Base-by-base conservation (phyloP, 2,329 filamentous ascomycete genomes). In the Nothophaeocryptopus gaeumannii region DNA sequence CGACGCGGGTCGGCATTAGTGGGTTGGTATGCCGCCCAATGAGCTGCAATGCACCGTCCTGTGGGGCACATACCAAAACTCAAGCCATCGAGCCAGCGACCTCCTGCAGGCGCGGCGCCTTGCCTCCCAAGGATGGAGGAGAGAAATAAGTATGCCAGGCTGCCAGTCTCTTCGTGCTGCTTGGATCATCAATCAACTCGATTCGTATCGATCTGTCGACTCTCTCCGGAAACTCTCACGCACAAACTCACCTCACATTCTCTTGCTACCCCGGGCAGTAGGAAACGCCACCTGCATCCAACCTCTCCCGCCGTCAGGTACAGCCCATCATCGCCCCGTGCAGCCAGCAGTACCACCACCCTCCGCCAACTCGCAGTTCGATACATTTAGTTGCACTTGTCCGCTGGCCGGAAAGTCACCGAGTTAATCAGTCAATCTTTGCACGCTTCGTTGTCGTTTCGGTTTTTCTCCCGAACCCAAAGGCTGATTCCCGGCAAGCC, bases 401-500 rank as follows among this genome's bases (percentile, higher is more conserved):
- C 64, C 64, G 64, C 64, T 59, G 64, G 64, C 51, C 63, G 64
- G 64, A 56, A 60, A 63, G 59, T 60, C 53, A 40, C 55, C 61
- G 50, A 62, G 41, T 56, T 60, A 61, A 62, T 59, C 40, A 45
- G 40, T 54, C 53, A 54, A 51, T 51, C 50, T 57, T 53, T 56
- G 44, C 57, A 54, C 54, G 53, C 58, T 53, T 53, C 47, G 48
- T 43, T 46, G 38, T 57, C 52, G 50, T 58, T 45, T 55, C 51
- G 56, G 46, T 56, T 45, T 45, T 58, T 52, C 42, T 47, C 49
- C 55, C 53, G 54, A 60, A 61, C 59, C 58, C 53, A 61, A 58
- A 58, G 51, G 41, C 46, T 45, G 43, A 44, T 53, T 42, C 47
- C 53, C 50, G 56, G 50, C 51, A 52, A 51, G 15, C 50, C 53